These are phyloP conservation scores for Emmonsia crescens DNA, from an alignment of 2,329 filamentous ascomycete species.

Conservation along the genomic window DNA sequence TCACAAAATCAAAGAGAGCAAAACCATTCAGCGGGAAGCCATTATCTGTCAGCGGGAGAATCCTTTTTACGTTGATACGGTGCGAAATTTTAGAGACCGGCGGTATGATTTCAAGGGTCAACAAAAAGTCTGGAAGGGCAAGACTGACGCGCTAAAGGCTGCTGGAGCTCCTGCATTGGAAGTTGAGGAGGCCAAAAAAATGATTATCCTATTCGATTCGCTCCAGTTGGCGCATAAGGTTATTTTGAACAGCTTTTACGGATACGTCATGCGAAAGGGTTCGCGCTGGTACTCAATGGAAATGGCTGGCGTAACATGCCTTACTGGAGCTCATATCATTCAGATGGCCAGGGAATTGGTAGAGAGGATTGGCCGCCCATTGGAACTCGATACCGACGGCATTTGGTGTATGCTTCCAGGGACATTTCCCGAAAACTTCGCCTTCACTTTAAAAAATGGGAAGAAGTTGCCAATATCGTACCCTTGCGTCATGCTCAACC, in stretches of 20 bases:
- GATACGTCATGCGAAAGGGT: slow-evolving; percentile 98
- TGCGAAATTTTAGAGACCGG: slow-evolving; percentile 90
- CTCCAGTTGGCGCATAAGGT: slow-evolving; percentile 96
- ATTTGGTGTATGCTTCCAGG: slow-evolving; percentile 99
- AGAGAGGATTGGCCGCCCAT: slow-evolving; percentile 79
- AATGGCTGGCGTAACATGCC: slow-evolving; percentile 96
- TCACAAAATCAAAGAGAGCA: slow-evolving; percentile 95
- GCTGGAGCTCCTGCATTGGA: slow-evolving; percentile 65
- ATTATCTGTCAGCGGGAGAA: slow-evolving; percentile 98
- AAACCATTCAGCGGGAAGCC: slow-evolving; percentile 83
- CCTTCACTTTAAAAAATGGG: slow-evolving; percentile 86
- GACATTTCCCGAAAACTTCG: slow-evolving; percentile 92
- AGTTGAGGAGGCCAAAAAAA: slow-evolving; percentile 93
- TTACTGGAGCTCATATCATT: slow-evolving; percentile 93
- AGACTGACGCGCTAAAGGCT: slow-evolving; percentile 75
- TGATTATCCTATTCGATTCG: slow-evolving; percentile 94
- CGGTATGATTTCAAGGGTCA: slow-evolving; percentile 98
- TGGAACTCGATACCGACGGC: slow-evolving; percentile 95
- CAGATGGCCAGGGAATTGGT: slow-evolving; percentile 91
- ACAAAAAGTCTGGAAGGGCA: slow-evolving; percentile 97
- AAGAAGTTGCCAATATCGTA: slow-evolving; percentile 97
- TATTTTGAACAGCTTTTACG: slow-evolving; percentile 98
- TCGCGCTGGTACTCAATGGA: slow-evolving; percentile 99
- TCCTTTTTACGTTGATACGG: slow-evolving; percentile 95
- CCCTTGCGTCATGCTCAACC: slow-evolving; percentile 97